Percentiles rank a stretch among this genome's conserved stretches.
phyloP scores from a whole-genome alignment of 2,329 filamentous ascomycete species.

The Xylariaceae sp. region DNA sequence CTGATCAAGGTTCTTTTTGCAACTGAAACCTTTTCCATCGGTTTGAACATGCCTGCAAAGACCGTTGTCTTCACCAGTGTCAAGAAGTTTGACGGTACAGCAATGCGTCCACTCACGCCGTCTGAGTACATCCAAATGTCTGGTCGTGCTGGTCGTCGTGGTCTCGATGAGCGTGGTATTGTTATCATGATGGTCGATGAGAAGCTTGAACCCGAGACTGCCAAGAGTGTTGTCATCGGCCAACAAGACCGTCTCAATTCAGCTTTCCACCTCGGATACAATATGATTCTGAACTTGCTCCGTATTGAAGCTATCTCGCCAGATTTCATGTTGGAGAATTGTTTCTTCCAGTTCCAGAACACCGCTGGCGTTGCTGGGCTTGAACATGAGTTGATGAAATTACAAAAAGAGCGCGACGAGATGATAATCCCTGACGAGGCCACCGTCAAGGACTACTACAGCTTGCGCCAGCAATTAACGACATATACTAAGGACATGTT shows the following conservation, averaged over 20 bases:
- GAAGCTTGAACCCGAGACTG: constrained; percentile 90
- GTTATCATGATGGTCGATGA: constrained; percentile 99
- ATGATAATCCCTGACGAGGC: constrained; percentile 80
- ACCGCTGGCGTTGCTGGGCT: constrained; percentile 77
- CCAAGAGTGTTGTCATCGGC: constrained; percentile 91
- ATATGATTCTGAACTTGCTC: constrained; percentile 96
- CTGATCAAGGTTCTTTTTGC: constrained; percentile 97
- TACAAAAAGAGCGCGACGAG: constrained; percentile 69
- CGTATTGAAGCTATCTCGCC: constrained; percentile 98
- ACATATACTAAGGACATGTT: constrained; percentile 85
- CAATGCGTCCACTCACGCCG: constrained; percentile 77
- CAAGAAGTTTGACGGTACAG: constrained; percentile 85
- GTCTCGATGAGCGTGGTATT: constrained; percentile 94
- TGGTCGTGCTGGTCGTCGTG: constrained; percentile 90
- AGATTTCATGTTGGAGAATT: constrained; percentile 97
- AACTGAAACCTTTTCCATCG: constrained; percentile 97
- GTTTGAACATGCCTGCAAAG: constrained; percentile 97
- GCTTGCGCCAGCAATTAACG: constrained; percentile 77
- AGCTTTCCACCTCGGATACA: constrained; percentile 95
- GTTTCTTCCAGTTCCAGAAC: constrained; percentile 98
- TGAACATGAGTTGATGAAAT: constrained; percentile 73
- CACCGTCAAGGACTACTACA: constrained; percentile 91
- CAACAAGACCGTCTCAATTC: constrained; percentile 97
- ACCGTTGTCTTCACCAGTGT: constrained; percentile 99
- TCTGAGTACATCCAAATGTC: constrained; percentile 99